These are phyloP conservation scores for Ottelia alismoides DNA, from an alignment of 106 monocot genomes.

Conservation along the genomic window DNA sequence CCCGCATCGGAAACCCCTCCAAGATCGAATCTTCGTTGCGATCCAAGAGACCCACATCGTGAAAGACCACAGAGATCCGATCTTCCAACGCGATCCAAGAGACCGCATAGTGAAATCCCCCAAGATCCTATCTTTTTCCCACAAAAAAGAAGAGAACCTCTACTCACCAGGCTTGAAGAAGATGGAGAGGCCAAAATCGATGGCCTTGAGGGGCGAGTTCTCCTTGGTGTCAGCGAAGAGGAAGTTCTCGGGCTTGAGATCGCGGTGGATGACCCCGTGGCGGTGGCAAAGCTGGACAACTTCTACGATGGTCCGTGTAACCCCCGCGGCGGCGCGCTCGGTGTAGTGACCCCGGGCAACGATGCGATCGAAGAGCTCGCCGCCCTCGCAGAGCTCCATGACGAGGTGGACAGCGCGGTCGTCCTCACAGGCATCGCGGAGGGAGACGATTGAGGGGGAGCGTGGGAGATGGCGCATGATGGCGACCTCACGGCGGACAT, in stretches of 20 bases:
- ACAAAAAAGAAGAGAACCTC: too few species aligned
- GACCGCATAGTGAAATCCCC: neutral
- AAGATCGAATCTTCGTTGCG: too few species aligned
- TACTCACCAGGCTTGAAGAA: slow-evolving; percentile 26
- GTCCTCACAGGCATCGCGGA: slow-evolving; percentile 94
- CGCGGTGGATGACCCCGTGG: slow-evolving; percentile 22
- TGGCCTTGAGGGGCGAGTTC: slow-evolving; percentile 24
- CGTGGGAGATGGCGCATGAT: slow-evolving; percentile 93
- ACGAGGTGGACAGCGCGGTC: slow-evolving; percentile 90
- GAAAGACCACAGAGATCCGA: too few species aligned
- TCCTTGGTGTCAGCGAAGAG: slow-evolving; percentile 19
- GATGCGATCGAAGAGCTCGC: slow-evolving; percentile 95
- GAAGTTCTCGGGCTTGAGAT: slow-evolving; percentile 28
- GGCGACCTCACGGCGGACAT: slow-evolving; percentile 92
- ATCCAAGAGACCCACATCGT: too few species aligned
- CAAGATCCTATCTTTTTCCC: neutral
- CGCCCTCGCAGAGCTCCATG: slow-evolving; percentile 98
- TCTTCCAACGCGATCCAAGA: too few species aligned
- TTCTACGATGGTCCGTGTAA: slow-evolving; percentile 79
- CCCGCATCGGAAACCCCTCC: too few species aligned
- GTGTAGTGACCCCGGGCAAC: slow-evolving; percentile 95
- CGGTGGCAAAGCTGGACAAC: slow-evolving; percentile 81
- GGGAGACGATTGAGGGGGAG: slow-evolving; percentile 53
- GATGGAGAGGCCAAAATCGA: slow-evolving; percentile 23
- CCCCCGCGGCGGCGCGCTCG: slow-evolving; percentile 76